Percentiles rank a stretch among this genome's conserved stretches.
phyloP scores from a whole-genome alignment of 805 yeast species.

The Spathaspora girioi region DNA sequence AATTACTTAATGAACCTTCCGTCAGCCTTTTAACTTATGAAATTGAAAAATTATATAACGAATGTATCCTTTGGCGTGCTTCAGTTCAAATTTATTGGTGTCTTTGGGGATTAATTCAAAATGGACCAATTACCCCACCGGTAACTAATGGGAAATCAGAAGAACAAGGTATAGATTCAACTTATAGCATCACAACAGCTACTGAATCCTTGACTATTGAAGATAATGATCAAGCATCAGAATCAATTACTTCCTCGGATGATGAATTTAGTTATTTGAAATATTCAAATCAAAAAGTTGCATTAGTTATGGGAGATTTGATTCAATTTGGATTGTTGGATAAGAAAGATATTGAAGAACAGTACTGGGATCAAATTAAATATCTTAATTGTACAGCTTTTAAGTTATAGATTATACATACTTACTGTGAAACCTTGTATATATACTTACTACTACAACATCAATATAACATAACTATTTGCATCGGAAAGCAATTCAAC shows the following conservation, averaged over 20 bases:
- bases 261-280: conserved; percentile 77
- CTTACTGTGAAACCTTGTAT: neutral
- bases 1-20: conserved; percentile 11
- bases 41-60: conserved; percentile 55
- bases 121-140: conserved; percentile 37
- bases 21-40: conserved; percentile 35
- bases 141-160: conserved; percentile 3
- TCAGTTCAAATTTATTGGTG: conserved; percentile 79
- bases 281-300: conserved; percentile 73
- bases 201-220: conserved; percentile 46
- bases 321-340: conserved; percentile 52
- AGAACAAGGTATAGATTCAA: conserved; percentile 37
- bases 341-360: conserved; percentile 22
- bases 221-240: conserved; percentile 10
- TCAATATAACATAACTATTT: no score
- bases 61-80: conserved; percentile 75
- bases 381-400: conserved; percentile 33
- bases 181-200: conserved; percentile 33
- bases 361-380: conserved; percentile 29
- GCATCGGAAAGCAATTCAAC: no score
- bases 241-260: conserved; percentile 31
- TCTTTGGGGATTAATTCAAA: conserved; percentile 88
- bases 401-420: conserved; percentile 11
- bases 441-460: neutral
- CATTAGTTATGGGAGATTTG: conserved; percentile 72